These are phyloP conservation scores for Forsythia viridissima DNA, from an alignment of 257 asterid species.

Conservation along the genomic window DNA sequence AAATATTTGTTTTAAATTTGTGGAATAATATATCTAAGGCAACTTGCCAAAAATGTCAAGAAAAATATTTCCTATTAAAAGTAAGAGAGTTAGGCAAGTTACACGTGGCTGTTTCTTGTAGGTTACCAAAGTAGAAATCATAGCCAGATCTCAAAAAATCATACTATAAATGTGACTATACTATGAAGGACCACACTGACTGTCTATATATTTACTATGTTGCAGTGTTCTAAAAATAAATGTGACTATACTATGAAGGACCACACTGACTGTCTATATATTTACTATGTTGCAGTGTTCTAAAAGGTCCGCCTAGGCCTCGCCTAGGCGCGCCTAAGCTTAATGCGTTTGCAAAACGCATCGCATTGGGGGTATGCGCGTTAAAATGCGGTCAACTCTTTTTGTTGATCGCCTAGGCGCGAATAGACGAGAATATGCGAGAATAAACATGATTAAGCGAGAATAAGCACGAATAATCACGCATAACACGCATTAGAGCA, in stretches of 20 bases:
- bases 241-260: conserved; percentile 21
- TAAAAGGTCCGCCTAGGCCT: no score
- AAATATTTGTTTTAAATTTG: background rate
- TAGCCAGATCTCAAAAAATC: conserved; percentile 20
- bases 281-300: no score
- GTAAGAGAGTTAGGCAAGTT: background rate
- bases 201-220: conserved; percentile 1
- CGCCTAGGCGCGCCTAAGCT: no score
- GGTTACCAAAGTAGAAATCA: conserved; percentile 27
- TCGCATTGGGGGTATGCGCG: no score
- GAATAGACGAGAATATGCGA: no score
- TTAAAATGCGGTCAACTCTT: no score
- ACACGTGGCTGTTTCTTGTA: conserved; percentile 25
- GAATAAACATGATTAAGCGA: no score
- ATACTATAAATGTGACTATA: conserved; percentile 27
- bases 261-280: conserved; percentile 28
- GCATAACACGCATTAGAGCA: no score
- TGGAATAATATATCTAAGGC: background rate
- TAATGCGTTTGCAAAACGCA: no score
- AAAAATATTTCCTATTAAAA: conserved; percentile 4
- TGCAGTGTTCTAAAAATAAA: no score
- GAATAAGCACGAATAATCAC: no score
- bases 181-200: conserved; percentile 29
- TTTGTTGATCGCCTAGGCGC: no score
- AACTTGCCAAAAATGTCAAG: background rate